These are phyloP conservation scores for Globisporangium parvum DNA, from an alignment of 352 stramenopile genomes.

Conservation along the genomic window DNA sequence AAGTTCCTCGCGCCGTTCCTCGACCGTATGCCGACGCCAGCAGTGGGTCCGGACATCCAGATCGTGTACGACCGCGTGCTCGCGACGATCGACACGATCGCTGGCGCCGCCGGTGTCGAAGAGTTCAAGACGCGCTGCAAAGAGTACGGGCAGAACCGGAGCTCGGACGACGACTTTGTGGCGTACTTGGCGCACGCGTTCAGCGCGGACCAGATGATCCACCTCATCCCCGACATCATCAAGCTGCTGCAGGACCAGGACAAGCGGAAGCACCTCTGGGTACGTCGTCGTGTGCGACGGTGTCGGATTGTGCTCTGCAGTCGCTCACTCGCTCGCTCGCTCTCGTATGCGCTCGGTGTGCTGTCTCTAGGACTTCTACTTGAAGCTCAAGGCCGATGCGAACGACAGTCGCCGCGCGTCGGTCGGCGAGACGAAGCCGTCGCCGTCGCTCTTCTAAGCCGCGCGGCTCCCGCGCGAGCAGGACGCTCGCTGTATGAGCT, in stretches of 20 bases:
- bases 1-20: conserved; percentile 63
- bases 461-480: not conserved
- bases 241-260: conserved; percentile 77
- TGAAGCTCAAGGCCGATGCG: conserved; percentile 61
- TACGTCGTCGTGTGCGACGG: conserved; percentile 20
- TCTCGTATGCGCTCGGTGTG: too few relatives aligned
- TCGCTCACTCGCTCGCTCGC: too few relatives aligned
- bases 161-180: conserved; percentile 64
- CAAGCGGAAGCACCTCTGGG: conserved; percentile 83
- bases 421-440: conserved; percentile 22
- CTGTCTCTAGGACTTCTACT: conserved; percentile 68
- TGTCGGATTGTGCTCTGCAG: too few relatives aligned
- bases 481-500: too few relatives aligned
- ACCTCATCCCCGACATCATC: conserved; percentile 76
- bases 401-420: conserved; percentile 15
- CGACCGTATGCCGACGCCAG: conserved; percentile 67
- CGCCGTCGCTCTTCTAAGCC: conserved; percentile 66
- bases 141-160: conserved; percentile 80
- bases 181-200: conserved; percentile 69
- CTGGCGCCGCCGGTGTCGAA: conserved; percentile 49
- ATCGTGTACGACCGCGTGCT: conserved; percentile 83
- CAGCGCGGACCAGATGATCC: conserved; percentile 56
- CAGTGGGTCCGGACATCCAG: conserved; percentile 71
- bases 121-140: conserved; percentile 86
- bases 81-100: conserved; percentile 56